These are phyloP conservation scores for Fusarium sp. DNA, from an alignment of 2,329 filamentous ascomycete species.

Conservation along the genomic window DNA sequence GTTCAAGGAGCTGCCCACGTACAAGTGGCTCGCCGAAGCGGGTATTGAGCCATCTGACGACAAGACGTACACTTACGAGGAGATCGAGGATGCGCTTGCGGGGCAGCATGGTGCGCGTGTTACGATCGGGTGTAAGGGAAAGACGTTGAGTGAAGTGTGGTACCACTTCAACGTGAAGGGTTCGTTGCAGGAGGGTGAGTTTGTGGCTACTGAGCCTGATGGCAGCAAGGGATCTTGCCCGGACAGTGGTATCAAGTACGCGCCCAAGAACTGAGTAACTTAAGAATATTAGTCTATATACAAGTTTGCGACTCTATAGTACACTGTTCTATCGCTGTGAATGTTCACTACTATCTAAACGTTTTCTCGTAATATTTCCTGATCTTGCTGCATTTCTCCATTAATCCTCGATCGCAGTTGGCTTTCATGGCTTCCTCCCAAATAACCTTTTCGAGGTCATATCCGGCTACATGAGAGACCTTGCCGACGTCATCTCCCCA, in stretches of 20 bases:
- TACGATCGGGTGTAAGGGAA: slow-evolving; percentile 66
- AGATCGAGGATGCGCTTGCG: slow-evolving; percentile 70
- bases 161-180: slow-evolving; percentile 73
- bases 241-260: slow-evolving; percentile 46
- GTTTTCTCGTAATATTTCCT: slow-evolving; percentile 38
- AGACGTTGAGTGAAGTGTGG: slow-evolving; percentile 66
- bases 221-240: slow-evolving; percentile 70
- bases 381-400: slow-evolving; percentile 41
- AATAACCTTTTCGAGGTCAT: slow-evolving; percentile 41
- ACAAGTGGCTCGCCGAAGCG: slow-evolving; percentile 69
- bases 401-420: slow-evolving; percentile 29
- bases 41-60: slow-evolving; percentile 67
- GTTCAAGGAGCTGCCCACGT: slow-evolving; percentile 75
- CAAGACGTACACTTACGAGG: slow-evolving; percentile 67
- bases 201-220: slow-evolving; percentile 66
- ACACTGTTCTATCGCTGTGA: background rate
- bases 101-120: slow-evolving; percentile 65
- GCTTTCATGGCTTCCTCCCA: slow-evolving; percentile 43
- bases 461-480: slow-evolving; percentile 33
- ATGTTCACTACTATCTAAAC: slow-evolving; percentile 18
- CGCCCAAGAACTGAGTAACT: slow-evolving; percentile 40
- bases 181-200: slow-evolving; percentile 69
- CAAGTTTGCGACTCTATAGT: background rate
- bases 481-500: slow-evolving; percentile 33
- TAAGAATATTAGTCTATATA: background rate